phyloP scores from a whole-genome alignment of 441 rosid species.

The Melastoma candidum region DNA sequence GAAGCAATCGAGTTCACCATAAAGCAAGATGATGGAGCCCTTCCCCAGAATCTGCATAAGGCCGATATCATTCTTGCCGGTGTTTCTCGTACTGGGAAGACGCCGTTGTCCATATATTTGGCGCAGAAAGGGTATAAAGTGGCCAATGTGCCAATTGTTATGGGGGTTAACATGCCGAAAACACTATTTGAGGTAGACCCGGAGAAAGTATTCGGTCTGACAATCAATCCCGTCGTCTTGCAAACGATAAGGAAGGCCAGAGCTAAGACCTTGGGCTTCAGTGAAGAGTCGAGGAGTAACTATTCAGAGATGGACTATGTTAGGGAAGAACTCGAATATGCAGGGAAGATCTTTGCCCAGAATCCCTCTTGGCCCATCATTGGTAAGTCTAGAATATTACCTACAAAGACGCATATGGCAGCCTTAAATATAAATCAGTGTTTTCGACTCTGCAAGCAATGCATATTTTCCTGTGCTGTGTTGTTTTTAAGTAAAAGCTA shows the following conservation, averaged over 20 bases:
- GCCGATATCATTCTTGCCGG: conserved; percentile 73
- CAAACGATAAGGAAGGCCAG: conserved; percentile 65
- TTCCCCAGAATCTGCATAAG: conserved; percentile 57
- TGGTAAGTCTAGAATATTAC: conserved; percentile 16
- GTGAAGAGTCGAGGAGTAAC: conserved; percentile 34
- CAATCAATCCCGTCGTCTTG: conserved; percentile 60
- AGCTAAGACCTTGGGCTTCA: conserved; percentile 65
- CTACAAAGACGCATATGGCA: too few relatives aligned
- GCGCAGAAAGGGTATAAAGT: conserved; percentile 86
- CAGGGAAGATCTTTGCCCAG: conserved; percentile 45
- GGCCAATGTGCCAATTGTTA: conserved; percentile 76
- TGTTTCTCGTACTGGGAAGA: conserved; percentile 83
- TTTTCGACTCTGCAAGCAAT: neutral
- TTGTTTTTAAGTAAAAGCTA: conserved; percentile 2
- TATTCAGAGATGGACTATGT: conserved; percentile 78
- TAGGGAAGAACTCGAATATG: conserved; percentile 56
- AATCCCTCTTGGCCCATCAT: conserved; percentile 86
- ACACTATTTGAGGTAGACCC: conserved; percentile 15
- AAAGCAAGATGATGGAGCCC: conserved; percentile 80
- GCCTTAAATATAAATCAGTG: too few relatives aligned
- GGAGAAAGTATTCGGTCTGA: conserved; percentile 40
- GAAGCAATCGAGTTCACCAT: conserved; percentile 84
- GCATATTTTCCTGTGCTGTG: neutral
- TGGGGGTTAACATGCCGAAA: conserved; percentile 58
- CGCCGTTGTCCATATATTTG: conserved; percentile 67